These are phyloP conservation scores for Zarea fungicola DNA, from an alignment of 2,329 filamentous ascomycete species.

Conservation along the genomic window DNA sequence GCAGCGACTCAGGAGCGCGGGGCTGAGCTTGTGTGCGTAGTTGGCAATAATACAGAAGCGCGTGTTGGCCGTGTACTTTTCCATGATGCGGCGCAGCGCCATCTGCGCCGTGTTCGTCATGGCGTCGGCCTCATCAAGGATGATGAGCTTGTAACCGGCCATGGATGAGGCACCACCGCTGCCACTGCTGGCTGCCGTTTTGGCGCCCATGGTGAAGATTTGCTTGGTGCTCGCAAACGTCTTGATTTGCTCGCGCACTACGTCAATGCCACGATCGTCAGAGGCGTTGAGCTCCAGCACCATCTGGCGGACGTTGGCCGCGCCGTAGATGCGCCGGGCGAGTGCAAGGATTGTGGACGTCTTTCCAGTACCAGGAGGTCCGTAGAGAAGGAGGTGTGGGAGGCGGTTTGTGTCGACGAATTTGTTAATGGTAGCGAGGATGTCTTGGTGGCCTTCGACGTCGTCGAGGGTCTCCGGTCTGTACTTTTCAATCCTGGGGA, in stretches of 20 bases:
- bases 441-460: slow-evolving; percentile 95
- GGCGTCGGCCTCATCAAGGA: slow-evolving; percentile 97
- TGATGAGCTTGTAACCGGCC: slow-evolving; percentile 88
- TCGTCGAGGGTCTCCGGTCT: slow-evolving; percentile 82
- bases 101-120: slow-evolving; percentile 99
- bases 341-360: slow-evolving; percentile 94
- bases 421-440: slow-evolving; percentile 94
- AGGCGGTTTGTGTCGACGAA: slow-evolving; percentile 93
- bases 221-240: slow-evolving; percentile 98
- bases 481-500: slow-evolving; percentile 87
- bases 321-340: slow-evolving; percentile 86
- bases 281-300: slow-evolving; percentile 96
- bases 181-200: slow-evolving; percentile 28
- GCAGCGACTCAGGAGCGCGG: slow-evolving; percentile 85
- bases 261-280: slow-evolving; percentile 95
- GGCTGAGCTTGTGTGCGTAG: slow-evolving; percentile 96
- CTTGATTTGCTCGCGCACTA: slow-evolving; percentile 98
- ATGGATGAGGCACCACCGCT: slow-evolving; percentile 46
- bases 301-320: slow-evolving; percentile 94
- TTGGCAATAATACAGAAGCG: slow-evolving; percentile 98
- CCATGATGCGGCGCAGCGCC: slow-evolving; percentile 95
- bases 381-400: slow-evolving; percentile 93
- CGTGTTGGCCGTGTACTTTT: slow-evolving; percentile 97
- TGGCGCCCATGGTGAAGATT: slow-evolving; percentile 67
- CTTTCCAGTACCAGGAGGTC: slow-evolving; percentile 93